Evolutionary conservation across 1,139 yeast genomes (phyloP).

Genomic region (Blastobotrys persicus): DNA sequence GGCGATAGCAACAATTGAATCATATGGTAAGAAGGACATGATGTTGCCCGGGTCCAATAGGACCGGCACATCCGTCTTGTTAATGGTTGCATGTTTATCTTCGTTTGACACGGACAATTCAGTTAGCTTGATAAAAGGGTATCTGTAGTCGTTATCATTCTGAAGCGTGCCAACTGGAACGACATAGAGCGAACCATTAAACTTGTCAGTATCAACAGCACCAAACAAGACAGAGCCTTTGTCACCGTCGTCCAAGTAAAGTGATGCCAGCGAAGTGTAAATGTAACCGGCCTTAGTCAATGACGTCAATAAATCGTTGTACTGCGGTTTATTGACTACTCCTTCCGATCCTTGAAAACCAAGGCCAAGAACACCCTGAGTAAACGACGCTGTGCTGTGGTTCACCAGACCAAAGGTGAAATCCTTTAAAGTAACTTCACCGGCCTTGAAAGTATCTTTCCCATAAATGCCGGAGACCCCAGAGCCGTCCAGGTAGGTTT

Average conservation of each 20-base stretch:
- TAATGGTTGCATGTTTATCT: constrained; percentile 13
- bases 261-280: constrained; percentile 1
- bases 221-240: constrained; percentile 15
- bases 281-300: constrained; percentile 33
- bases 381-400: constrained; percentile 15
- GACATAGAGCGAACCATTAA: constrained; percentile 16
- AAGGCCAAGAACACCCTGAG: constrained; percentile 27
- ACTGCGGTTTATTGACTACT: constrained; percentile 13
- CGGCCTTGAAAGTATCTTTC: constrained; percentile 21
- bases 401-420: constrained; percentile 25
- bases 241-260: constrained; percentile 3
- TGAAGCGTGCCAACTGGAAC: constrained; percentile 27
- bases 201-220: constrained; percentile 12
- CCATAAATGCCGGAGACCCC: constrained; percentile 22
- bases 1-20: constrained; percentile 24
- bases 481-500: constrained; percentile 20
- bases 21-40: constrained; percentile 32
- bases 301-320: constrained; percentile 25
- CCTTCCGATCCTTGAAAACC: constrained; percentile 18
- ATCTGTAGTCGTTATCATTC: constrained; percentile 11
- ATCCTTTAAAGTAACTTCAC: constrained; percentile 13
- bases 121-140: constrained; percentile 58
- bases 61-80: constrained; percentile 22
- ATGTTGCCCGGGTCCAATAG: constrained; percentile 41
- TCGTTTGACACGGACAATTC: constrained; percentile 49